These are phyloP conservation scores for Fusarium temperatum DNA, from an alignment of 2,329 filamentous ascomycete genomes.

Conservation along the genomic window DNA sequence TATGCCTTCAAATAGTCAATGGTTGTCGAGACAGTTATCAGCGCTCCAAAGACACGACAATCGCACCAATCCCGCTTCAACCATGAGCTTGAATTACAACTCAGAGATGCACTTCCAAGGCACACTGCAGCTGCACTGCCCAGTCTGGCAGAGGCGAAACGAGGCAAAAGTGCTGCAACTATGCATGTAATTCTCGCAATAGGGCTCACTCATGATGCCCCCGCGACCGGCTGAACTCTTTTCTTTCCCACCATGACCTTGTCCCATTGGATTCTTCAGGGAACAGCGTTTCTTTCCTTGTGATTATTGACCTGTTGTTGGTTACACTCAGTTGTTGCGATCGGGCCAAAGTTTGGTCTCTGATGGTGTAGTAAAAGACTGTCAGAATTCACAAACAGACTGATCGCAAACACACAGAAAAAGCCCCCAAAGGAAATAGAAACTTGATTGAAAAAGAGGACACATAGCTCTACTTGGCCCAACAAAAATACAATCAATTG, in stretches of 20 bases:
- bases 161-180: conserved; percentile 11
- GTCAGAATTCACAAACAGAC: conserved; percentile 2
- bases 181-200: conserved; percentile 28
- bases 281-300: neutral
- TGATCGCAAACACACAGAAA: neutral
- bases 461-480: neutral
- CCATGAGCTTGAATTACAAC: conserved; percentile 11
- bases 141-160: neutral
- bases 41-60: neutral
- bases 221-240: conserved; percentile 4
- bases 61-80: neutral
- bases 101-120: conserved; percentile 19
- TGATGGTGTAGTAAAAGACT: conserved; percentile 10
- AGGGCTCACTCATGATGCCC: conserved; percentile 24
- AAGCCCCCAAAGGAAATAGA: neutral
- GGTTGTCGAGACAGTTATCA: conserved; percentile 1
- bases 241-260: neutral
- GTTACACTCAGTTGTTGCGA: conserved; percentile 9
- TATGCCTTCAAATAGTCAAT: conserved; percentile 3
- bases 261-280: conserved; percentile 8
- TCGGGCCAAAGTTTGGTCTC: conserved; percentile 5
- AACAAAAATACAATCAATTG: neutral
- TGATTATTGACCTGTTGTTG: neutral
- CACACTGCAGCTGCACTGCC: conserved; percentile 20
- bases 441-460: neutral